A percentile compares a stretch with the other conserved stretches of the same genome.
These are phyloP conservation scores for Ophiostoma ips DNA, from an alignment of 2,329 filamentous ascomycete genomes.

Conservation along the genomic window DNA sequence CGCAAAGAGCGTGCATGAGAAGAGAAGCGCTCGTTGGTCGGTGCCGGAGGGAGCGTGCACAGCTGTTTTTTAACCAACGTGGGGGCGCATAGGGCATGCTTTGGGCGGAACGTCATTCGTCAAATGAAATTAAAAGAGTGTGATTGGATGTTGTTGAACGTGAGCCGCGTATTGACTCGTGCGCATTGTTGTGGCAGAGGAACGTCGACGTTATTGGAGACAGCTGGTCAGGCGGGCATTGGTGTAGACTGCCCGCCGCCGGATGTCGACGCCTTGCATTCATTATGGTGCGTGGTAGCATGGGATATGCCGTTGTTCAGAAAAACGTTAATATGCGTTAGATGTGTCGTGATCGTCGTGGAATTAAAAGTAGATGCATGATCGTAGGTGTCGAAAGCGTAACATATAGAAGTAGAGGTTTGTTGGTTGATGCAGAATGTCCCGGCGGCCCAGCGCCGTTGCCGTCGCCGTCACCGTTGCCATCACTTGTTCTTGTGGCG, in stretches of 20 bases:
- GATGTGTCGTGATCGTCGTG: background rate
- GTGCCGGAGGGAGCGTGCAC: too few relatives aligned
- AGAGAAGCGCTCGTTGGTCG: too few relatives aligned
- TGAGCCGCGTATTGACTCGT: background rate
- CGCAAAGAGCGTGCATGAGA: too few relatives aligned
- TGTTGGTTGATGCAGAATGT: too few relatives aligned
- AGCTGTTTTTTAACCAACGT: too few relatives aligned
- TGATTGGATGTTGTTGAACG: background rate
- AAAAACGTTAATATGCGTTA: background rate
- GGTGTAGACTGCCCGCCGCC: too few relatives aligned
- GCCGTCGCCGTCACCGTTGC: too few relatives aligned
- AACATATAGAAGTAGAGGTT: background rate
- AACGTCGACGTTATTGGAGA: background rate
- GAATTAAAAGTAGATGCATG: background rate
- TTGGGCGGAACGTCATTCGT: background rate
- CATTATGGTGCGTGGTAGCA: background rate
- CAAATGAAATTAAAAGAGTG: background rate
- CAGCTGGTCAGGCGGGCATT: background rate
- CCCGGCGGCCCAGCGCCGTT: background rate
- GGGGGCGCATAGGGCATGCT: too few relatives aligned
- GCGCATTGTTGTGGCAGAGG: background rate
- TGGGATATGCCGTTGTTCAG: background rate
- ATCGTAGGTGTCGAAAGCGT: background rate
- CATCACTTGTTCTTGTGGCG: conserved; percentile 1
- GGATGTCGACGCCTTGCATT: background rate